Conservation (phyloP, 495 filamentous ascomycete genomes). For the Haplographium delicatum region DNA sequence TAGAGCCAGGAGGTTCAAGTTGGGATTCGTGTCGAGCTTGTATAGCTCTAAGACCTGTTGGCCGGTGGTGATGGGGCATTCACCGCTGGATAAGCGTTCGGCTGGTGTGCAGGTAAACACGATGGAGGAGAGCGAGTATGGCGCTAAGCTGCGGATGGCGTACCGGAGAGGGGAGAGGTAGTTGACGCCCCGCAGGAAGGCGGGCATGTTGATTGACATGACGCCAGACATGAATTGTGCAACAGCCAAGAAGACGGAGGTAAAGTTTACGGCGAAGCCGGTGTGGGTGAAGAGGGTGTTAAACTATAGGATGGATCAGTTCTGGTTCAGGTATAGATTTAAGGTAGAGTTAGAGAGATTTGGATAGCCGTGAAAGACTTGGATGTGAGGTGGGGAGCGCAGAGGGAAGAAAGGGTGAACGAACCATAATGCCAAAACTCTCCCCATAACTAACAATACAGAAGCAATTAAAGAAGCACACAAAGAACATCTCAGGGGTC, state of each 20-base stretch:
- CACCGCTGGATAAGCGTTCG: constrained; percentile 49
- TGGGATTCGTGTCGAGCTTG: constrained; percentile 48
- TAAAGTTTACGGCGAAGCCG: constrained; percentile 68
- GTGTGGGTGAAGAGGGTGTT: constrained; percentile 69
- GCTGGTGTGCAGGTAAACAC: constrained; percentile 53
- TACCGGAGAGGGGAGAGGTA: constrained; percentile 68
- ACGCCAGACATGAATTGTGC: constrained; percentile 63
- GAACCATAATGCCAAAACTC: constrained; percentile 62
- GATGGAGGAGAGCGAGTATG: constrained; percentile 51
- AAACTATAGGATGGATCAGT: constrained; percentile 35
- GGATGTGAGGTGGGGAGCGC: neutral
- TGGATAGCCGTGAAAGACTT: no score
- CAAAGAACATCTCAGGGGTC: constrained; percentile 56
- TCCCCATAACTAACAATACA: constrained; percentile 69
- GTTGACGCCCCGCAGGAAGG: constrained; percentile 61
- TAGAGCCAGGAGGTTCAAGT: constrained; percentile 54
- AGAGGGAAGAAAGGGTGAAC: neutral
- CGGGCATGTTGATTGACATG: constrained; percentile 60
- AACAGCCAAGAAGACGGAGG: constrained; percentile 56
- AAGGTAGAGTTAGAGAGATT: no score
- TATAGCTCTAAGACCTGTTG: constrained; percentile 60
- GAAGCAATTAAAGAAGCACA: constrained; percentile 61
- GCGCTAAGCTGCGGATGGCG: constrained; percentile 54
- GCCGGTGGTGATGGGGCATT: constrained; percentile 56
- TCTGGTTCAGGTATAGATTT: neutral